Conservation (phyloP, 1,284 basidiomycete genomes). For the Ustilago loliicola region DNA sequence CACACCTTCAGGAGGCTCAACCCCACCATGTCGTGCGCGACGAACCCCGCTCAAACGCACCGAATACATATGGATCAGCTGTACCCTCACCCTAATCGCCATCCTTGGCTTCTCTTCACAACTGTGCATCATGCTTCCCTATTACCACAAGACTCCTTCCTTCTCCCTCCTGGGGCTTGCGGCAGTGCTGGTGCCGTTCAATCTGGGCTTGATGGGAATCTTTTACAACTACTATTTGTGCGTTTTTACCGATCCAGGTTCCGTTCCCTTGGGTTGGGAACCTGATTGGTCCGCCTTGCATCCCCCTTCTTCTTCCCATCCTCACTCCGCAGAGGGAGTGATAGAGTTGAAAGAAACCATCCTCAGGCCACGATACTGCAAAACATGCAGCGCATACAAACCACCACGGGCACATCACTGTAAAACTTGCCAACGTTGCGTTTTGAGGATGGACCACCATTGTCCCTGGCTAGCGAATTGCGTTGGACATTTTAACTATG, state of each 20-base stretch:
- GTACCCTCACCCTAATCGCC: constrained; percentile 46
- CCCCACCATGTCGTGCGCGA: constrained; percentile 13
- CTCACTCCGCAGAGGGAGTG: not conserved
- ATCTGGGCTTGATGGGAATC: constrained; percentile 74
- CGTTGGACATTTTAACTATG: constrained; percentile 70
- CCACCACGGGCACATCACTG: constrained; percentile 70
- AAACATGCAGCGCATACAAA: constrained; percentile 58
- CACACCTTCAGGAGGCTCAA: not conserved
- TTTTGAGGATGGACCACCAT: constrained; percentile 74
- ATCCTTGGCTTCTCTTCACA: constrained; percentile 62
- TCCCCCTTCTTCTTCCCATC: constrained; percentile 2
- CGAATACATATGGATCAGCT: constrained; percentile 46
- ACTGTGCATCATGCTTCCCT: constrained; percentile 61
- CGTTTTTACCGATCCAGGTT: constrained; percentile 57
- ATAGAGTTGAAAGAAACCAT: constrained; percentile 45
- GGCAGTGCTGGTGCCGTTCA: constrained; percentile 84
- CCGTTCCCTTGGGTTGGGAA: constrained; percentile 59
- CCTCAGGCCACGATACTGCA: constrained; percentile 60
- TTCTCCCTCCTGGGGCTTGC: constrained; percentile 76
- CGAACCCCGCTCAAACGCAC: constrained; percentile 42
- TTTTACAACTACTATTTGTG: constrained; percentile 65
- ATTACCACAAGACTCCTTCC: constrained; percentile 53
- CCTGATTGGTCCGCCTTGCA: constrained; percentile 57
- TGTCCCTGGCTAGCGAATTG: constrained; percentile 74
- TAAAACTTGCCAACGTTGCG: constrained; percentile 65